Conservation (phyloP, 257 asterid species). For the Paraleonurus japonicus region DNA sequence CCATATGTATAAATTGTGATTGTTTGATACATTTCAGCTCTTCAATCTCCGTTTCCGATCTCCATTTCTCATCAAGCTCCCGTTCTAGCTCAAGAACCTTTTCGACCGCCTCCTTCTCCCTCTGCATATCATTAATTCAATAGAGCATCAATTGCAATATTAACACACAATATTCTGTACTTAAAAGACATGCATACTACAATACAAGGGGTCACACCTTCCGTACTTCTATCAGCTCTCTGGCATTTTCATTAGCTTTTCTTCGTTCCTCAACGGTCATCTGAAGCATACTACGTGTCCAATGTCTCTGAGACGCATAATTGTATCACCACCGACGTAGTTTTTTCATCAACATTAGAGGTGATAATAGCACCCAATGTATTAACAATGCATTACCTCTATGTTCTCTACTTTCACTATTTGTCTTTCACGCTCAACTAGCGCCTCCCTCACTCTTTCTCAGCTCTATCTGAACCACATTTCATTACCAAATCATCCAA, state of each 20-base stretch:
- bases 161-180: neutral
- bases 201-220: constrained; percentile 41
- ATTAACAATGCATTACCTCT: neutral
- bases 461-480: constrained; percentile 39
- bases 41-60: constrained; percentile 47
- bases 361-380: neutral
- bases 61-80: constrained; percentile 44
- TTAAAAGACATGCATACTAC: neutral
- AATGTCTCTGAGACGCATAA: constrained; percentile 46
- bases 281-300: constrained; percentile 55
- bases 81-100: constrained; percentile 52
- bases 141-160: neutral
- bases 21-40: constrained; percentile 36
- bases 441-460: constrained; percentile 62
- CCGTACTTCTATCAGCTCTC: constrained; percentile 68
- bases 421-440: constrained; percentile 65
- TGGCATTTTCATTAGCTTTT: constrained; percentile 62
- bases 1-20: neutral
- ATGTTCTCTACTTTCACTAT: constrained; percentile 72
- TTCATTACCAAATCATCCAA: neutral
- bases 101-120: constrained; percentile 52
- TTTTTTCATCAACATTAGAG: constrained; percentile 3
- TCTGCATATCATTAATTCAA: constrained; percentile 39
- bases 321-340: neutral
- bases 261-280: constrained; percentile 62